Evolutionary conservation across 345 rosid species (phyloP), one percentile per base, ranked within the genome.

Genomic region (Eucalyptus decipiens): DNA sequence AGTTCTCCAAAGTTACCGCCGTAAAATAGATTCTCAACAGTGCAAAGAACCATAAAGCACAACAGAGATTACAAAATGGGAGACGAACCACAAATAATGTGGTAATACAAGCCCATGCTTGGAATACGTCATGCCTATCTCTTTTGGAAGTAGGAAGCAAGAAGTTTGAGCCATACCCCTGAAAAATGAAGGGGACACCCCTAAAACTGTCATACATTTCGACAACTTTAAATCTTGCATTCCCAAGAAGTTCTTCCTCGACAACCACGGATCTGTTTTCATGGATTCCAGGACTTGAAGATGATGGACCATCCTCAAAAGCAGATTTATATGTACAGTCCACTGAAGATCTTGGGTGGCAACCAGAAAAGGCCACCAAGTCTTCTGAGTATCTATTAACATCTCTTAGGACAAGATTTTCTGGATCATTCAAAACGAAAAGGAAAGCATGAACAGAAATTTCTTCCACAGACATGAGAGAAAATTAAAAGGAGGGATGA

Each of bases 341-440:
- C 56, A 88, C 85, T 48, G 93, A 89, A 90, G 90, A 90, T 90
- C 91, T 91, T 58, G 92, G 90, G 85, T 89, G 87, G 43, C 72
- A 89, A 88, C 67, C 90, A 37, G 88, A 86, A 88, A 81, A 18
- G 86, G 50, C 62, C 30, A 65, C 90, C 60, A 87, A 90, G 89
- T 89, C 93, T 67, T 92, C 93, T 4, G 88, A 87, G 89, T 85
- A 80, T 90, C 89, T 90, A 88, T 88, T 49, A 81, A 93, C 88
- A 91, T 94, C 97, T 80, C 88, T 90, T 88, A 89, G 90, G 28
- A 92, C 91, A 76, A 94, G 94, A 95, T 93, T 91, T 88, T 94
- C 97, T 94, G 94, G 92, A 87, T 60, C 87, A 87, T 50, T 48
- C 47, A 86, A 60, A 86, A 86, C 23, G 16, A 86, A 54, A n/a